Conservation (phyloP, 176 grass and related monocot genomes). For the Dactylis glomerata region DNA sequence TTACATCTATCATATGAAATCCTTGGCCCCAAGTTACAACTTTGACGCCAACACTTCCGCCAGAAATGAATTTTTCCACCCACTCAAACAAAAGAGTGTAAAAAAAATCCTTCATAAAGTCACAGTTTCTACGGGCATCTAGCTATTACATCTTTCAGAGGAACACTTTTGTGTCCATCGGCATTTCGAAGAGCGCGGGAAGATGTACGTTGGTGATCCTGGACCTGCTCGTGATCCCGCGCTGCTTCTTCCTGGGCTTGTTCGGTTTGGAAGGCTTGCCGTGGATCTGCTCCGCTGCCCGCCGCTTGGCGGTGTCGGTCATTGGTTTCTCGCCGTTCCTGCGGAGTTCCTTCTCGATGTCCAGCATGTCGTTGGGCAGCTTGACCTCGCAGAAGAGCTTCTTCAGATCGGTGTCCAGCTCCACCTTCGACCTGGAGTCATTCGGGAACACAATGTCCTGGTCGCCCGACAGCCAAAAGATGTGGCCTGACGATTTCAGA, state of each 20-base stretch:
- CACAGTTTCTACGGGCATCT: too few relatives aligned
- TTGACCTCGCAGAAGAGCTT: neutral
- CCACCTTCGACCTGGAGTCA: neutral
- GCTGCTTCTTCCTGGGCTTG: neutral
- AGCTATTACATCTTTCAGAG: neutral
- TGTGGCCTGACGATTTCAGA: neutral
- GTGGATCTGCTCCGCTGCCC: neutral
- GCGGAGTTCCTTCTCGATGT: neutral
- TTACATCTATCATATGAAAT: too few relatives aligned
- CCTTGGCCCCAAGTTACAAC: too few relatives aligned
- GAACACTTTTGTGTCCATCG: neutral
- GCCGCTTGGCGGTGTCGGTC: neutral
- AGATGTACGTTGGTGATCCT: neutral
- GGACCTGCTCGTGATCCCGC: neutral
- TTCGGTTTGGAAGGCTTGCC: neutral
- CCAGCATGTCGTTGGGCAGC: neutral
- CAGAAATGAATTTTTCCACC: too few relatives aligned
- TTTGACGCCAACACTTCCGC: too few relatives aligned
- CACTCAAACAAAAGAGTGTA: too few relatives aligned
- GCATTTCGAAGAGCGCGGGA: neutral
- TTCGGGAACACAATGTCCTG: neutral
- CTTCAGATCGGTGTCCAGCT: neutral
- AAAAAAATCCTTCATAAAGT: too few relatives aligned
- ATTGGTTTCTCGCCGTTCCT: neutral
- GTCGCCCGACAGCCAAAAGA: neutral